Evolutionary conservation across 129 eudicot genomes (phyloP), one percentile per base, ranked within the genome.

Genomic region (Artemisia annua): DNA sequence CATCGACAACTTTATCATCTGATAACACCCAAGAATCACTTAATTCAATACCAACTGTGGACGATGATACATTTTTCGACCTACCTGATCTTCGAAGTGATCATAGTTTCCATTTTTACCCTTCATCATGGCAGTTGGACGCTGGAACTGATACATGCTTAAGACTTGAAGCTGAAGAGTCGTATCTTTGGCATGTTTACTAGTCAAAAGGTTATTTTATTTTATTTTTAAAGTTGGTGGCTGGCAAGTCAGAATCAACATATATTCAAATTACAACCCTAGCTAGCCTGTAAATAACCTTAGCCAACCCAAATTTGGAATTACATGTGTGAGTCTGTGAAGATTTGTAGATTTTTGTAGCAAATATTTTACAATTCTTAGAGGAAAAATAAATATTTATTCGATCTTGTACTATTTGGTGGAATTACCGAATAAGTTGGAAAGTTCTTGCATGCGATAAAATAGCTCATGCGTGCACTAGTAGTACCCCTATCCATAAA

Each of bases 81-180:
- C 59, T 89, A 3, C 96, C 91, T 11, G 96, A 88, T 83, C 85
- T 88, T 67, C 71, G 81, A 9, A 78, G n/a, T 49, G 72, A 82
- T 39, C 9, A 39, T 64, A 69, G 66, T 30, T 72, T 63, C 48
- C 76, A 49, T 51, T 80, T 66, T 43, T 77, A 70, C 72, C 80
- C 76, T 70, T 66, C 85, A 7, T 76, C 85, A 50, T 88, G 90
- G 87, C 87, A 82, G 58, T 70, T 83, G 86, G 82, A 64, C 19
- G 82, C 75, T 54, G 90, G 74, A 78, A 73, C 84, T n/a, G 90
- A 85, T 56, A 63, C 71, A 9, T 74, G 85, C 5, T 82, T 74
- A 70, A 70, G 83, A 86, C 83, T 78, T 22, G 77, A 71, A 70
- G 66, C 60, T 44, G 87, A 86, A 57, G 91, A 89, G 73, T 81